Percentiles rank a stretch among this genome's conserved stretches.
Evolutionary conservation across 2,329 filamentous ascomycete genomes (phyloP).

Genomic region (Grosmannia penicillata): DNA sequence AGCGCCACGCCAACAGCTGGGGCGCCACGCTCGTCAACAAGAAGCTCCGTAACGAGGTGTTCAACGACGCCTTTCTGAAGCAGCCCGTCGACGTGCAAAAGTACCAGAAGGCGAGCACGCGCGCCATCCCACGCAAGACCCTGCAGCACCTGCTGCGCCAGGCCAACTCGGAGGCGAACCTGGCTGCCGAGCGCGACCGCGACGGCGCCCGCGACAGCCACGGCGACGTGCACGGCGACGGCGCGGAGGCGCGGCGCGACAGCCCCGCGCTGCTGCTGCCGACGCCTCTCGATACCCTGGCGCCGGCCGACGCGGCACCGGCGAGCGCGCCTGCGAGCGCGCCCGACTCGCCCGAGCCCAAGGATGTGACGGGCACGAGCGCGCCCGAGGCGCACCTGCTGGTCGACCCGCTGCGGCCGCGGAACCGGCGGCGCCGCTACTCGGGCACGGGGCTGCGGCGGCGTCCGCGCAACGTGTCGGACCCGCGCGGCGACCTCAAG

Average conservation of each 20-base stretch:
- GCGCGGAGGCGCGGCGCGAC: background rate
- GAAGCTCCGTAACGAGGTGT: constrained; percentile 74
- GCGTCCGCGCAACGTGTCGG: constrained; percentile 57
- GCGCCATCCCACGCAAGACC: constrained; percentile 43
- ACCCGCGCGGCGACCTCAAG: constrained; percentile 63
- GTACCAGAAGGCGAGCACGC: constrained; percentile 55
- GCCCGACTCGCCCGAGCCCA: constrained; percentile 24
- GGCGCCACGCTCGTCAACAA: constrained; percentile 86
- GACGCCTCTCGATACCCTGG: constrained; percentile 8
- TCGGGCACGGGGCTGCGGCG: constrained; percentile 72
- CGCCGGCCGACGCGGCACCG: background rate
- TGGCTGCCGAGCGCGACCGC: constrained; percentile 13
- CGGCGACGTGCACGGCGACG: constrained; percentile 2
- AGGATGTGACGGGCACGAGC: constrained; percentile 48
- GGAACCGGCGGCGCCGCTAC: constrained; percentile 52
- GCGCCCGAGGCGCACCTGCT: constrained; percentile 47
- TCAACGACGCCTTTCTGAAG: constrained; percentile 81
- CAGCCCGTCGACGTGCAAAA: constrained; percentile 70
- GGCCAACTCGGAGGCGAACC: constrained; percentile 28
- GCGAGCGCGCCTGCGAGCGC: constrained; percentile 1
- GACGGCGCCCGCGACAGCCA: no score
- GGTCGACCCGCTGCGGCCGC: constrained; percentile 23
- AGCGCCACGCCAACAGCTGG: constrained; percentile 55
- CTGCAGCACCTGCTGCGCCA: constrained; percentile 29
- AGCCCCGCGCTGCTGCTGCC: constrained; percentile 4